Conservation (phyloP, 805 yeast species). For the Saccharomycopsis lassenensis region DNA sequence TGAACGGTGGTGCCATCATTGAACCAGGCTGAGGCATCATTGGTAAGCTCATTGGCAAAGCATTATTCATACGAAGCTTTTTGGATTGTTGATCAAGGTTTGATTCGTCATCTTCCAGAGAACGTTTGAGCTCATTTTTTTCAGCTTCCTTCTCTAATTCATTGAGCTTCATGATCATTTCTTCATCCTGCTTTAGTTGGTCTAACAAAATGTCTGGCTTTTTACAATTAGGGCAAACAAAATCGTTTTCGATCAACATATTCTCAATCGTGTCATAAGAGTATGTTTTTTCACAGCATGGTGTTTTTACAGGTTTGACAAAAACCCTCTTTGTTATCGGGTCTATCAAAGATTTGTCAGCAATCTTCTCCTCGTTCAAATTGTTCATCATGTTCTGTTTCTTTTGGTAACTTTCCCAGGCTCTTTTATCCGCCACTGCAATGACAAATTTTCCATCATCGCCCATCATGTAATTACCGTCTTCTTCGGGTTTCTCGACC, state of each 20-base stretch:
- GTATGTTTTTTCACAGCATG: constrained; percentile 58
- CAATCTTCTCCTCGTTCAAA: constrained; percentile 9
- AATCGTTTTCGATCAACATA: constrained; percentile 66
- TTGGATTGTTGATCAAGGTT: constrained; percentile 16
- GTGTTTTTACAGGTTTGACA: constrained; percentile 66
- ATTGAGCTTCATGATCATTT: constrained; percentile 43
- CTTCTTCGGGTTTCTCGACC: constrained; percentile 64
- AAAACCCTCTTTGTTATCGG: constrained; percentile 60
- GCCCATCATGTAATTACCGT: constrained; percentile 65
- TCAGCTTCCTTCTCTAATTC: constrained; percentile 30
- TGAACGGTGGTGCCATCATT: background rate
- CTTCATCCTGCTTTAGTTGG: constrained; percentile 50
- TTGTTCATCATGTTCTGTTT: constrained; percentile 28
- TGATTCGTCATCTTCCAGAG: constrained; percentile 6
- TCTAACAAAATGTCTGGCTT: constrained; percentile 68
- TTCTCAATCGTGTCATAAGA: constrained; percentile 57
- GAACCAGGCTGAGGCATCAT: constrained; percentile 11
- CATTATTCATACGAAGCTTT: constrained; percentile 12
- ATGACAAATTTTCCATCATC: constrained; percentile 94
- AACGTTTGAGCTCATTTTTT: constrained; percentile 24
- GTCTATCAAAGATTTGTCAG: constrained; percentile 53
- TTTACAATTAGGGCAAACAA: constrained; percentile 82
- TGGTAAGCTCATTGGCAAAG: constrained; percentile 13
- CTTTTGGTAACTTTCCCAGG: constrained; percentile 83
- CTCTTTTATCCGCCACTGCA: constrained; percentile 86